phyloP scores from a whole-genome alignment of 345 rosid genomes.

The Populus tremula region DNA sequence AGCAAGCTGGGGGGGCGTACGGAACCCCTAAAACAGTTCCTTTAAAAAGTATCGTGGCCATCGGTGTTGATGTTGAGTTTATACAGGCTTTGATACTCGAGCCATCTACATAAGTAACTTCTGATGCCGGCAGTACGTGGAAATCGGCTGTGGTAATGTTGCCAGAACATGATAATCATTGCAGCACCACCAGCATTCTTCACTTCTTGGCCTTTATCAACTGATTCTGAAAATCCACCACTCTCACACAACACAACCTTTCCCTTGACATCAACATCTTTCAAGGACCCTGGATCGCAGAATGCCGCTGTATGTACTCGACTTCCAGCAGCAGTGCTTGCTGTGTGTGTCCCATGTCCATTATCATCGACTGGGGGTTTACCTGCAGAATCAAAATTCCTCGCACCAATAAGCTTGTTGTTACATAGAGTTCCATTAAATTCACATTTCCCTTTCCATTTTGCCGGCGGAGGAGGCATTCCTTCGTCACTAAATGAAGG shows the following conservation, averaged over 20 bases:
- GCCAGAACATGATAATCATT: slow-evolving; percentile 13
- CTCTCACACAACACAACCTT: slow-evolving; percentile 10
- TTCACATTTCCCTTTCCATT: slow-evolving; percentile 29
- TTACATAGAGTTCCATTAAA: slow-evolving; percentile 7
- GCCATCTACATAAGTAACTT: slow-evolving; percentile 11
- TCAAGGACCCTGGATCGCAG: slow-evolving; percentile 8
- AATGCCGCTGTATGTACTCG: background rate
- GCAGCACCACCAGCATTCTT: slow-evolving; percentile 16
- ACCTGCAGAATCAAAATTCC: too few species aligned
- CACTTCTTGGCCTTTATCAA: slow-evolving; percentile 13
- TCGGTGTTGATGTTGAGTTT: slow-evolving; percentile 1
- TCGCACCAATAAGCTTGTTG: slow-evolving; percentile 24
- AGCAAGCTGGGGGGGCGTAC: slow-evolving; percentile 19
- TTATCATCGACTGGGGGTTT: too few species aligned
- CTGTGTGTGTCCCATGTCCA: too few species aligned
- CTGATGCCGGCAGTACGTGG: slow-evolving; percentile 17
- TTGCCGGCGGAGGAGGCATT: slow-evolving; percentile 23
- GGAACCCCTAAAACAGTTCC: slow-evolving; percentile 8
- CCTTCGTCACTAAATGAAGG: slow-evolving; percentile 23
- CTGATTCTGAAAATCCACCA: background rate
- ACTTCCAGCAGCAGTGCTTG: too few species aligned
- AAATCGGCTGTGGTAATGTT: background rate
- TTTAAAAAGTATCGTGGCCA: slow-evolving; percentile 8
- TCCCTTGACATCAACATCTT: background rate
- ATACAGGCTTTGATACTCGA: slow-evolving; percentile 1